Evolutionary conservation across 805 yeast genomes (phyloP).

Genomic region (Candida pini): DNA sequence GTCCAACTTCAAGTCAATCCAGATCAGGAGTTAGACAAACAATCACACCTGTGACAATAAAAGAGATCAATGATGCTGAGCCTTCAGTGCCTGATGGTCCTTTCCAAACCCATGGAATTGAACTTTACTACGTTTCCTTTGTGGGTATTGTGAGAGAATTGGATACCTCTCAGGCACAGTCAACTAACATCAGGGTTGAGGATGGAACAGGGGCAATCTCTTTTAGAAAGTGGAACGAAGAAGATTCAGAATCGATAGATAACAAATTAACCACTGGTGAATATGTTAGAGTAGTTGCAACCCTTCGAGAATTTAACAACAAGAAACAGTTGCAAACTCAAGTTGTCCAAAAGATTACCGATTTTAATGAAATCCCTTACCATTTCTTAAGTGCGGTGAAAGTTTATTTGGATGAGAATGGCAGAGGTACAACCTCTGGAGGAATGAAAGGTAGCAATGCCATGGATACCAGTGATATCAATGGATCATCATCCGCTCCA

Average conservation of each 20-base stretch:
- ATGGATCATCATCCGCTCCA: conserved; percentile 21
- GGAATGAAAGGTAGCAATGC: conserved; percentile 12
- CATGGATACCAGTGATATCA: conserved; percentile 19
- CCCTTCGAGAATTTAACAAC: conserved; percentile 54
- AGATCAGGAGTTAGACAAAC: conserved; percentile 27
- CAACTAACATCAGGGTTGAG: conserved; percentile 55
- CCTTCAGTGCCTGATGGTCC: conserved; percentile 66
- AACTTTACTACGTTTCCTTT: conserved; percentile 56
- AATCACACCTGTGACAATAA: conserved; percentile 66
- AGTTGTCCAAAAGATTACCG: conserved; percentile 48
- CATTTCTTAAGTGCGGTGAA: conserved; percentile 63
- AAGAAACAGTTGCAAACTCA: conserved; percentile 64
- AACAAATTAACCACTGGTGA: conserved; percentile 40
- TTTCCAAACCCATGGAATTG: conserved; percentile 52
- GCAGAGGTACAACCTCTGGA: conserved; percentile 25
- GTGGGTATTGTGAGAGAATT: conserved; percentile 69
- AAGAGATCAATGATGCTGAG: conserved; percentile 58
- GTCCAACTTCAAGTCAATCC: conserved; percentile 16
- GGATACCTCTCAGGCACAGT: conserved; percentile 48
- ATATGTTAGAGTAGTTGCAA: conserved; percentile 56
- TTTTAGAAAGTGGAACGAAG: conserved; percentile 59
- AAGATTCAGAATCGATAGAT: conserved; percentile 18
- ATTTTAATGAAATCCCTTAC: conserved; percentile 63
- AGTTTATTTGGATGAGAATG: conserved; percentile 50
- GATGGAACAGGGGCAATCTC: conserved; percentile 73